Evolutionary conservation across 2,329 filamentous ascomycete species (phyloP), one percentile per base, ranked within the genome.

Genomic region (Cryphonectria parasitica): DNA sequence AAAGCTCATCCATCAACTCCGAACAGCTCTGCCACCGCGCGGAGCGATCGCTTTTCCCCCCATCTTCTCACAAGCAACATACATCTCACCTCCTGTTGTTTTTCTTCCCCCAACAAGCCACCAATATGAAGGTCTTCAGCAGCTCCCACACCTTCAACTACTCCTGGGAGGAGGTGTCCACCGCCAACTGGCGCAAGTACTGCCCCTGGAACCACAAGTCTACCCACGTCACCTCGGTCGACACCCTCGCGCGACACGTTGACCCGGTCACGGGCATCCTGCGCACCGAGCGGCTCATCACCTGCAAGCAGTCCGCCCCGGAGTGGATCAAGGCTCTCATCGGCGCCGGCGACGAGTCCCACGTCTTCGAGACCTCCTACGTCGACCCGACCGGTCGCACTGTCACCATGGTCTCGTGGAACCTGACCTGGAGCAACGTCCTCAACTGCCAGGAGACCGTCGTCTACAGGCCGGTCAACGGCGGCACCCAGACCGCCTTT

Each of bases 181-280:
- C 94, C 19, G 94, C 93, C 80, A 99, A 99, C 87, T 99, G 96
- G 96, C 92, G 91, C 76, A 99, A 99, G 82, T 99, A 99, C 84
- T 97, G 94, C 78, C 95, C 95, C 28, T 98, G 96, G 95, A 99
- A 99, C 85, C 92, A 98, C 81, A 96, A 97, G 84, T 95, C 93
- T n/a, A 93, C 94, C 56, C 96, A 99, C 82, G 96, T 99, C 75
- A 90, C 97, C 75, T 95, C 94, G 75, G 96, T 98, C 78, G 96
- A 99, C 84, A 98, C 95, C 19, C 83, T 99, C 77, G 91, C 90
- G 67, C 92, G 96, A 62, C 75, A 75, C 65, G 84, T 90, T 80
- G 86, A 89, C 76, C 79, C 84, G 1, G 79, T 78, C 31, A 89
- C 88, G 17, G 88, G 88, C 75, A 87, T 90, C 77, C 85, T 90